Base-by-base conservation (phyloP, 2,329 filamentous ascomycete species). In the Fusarium nisikadoi region DNA sequence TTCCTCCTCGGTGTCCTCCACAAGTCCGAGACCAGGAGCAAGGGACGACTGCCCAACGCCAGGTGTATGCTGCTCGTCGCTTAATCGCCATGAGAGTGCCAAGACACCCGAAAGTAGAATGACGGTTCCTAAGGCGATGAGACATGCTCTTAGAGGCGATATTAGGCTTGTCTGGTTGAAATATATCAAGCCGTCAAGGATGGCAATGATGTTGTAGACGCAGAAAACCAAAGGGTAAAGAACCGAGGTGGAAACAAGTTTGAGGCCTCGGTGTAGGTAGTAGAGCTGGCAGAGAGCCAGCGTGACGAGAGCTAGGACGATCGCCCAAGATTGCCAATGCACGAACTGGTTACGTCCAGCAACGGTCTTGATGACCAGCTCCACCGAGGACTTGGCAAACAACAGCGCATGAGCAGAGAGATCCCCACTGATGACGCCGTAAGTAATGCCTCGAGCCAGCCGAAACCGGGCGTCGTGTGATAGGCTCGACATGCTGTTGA, bases 201-300 rank as follows among this genome's bases (percentile, higher is more conserved):
- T 99, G 73, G 96, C 96, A 78, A 98, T 95, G 78, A 99, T 97
- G 86, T 99, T 99, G 87, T 98, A 99, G 72, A 98, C 90, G 86
- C 96, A 99, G 83, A 99, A 99, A 42, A 98, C 95, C 76, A 98
- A 91, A 9, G 96, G 96, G 82, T 99, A 99, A 74, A 99, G 87
- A 69, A 98, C 92, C 77, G 94, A 97, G 27, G 96, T 98, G 60
- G 95, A 98, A 81, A 97, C 94, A 57, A 99, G 88, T 82, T 97
- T 97, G 70, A 99, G 87, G 58, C 96, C 96, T 46, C 94, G 90
- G 80, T 99, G 96, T 68, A 99, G 89, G 81, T 97, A 98, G 83
- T 97, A 99, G 10, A 99, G 88, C 82, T 99, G 96, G 47, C 91
- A 93, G 47, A 99, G 87, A 8, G 96, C 95, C 68, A 98, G 87